A percentile compares a stretch with the other conserved stretches of the same genome.
These are phyloP conservation scores for Heracleum sosnowskyi DNA, from an alignment of 129 eudicot species.

Conservation along the genomic window DNA sequence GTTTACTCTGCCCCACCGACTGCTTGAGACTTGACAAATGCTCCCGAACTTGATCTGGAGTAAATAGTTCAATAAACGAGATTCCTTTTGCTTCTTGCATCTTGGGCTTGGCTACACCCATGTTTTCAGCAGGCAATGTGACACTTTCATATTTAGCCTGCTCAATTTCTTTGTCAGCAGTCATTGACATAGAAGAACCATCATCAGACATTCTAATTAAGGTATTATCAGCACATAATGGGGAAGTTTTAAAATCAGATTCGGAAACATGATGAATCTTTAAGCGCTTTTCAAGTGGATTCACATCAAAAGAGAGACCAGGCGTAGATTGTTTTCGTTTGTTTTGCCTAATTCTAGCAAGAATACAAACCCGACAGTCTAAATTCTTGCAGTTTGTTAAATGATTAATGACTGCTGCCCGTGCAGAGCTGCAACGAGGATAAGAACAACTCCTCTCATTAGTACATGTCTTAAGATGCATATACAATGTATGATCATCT, in stretches of 20 bases:
- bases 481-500: slow-evolving; percentile 33
- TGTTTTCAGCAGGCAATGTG: slow-evolving; percentile 27
- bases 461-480: slow-evolving; percentile 48
- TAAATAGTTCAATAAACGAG: slow-evolving; percentile 75
- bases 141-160: slow-evolving; percentile 39
- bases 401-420: slow-evolving; percentile 22
- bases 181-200: slow-evolving; percentile 14
- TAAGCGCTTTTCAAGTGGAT: slow-evolving; percentile 50
- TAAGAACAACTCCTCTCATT: slow-evolving; percentile 26
- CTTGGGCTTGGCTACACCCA: slow-evolving; percentile 53
- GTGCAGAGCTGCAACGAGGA: slow-evolving; percentile 47
- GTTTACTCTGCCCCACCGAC: slow-evolving; percentile 77
- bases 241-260: too few species aligned
- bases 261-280: slow-evolving; percentile 50
- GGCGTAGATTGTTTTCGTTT: slow-evolving; percentile 29
- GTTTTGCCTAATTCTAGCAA: slow-evolving; percentile 37
- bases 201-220: slow-evolving; percentile 22
- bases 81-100: slow-evolving; percentile 78
- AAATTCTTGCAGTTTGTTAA: slow-evolving; percentile 36
- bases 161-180: slow-evolving; percentile 38
- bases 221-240: slow-evolving; percentile 21
- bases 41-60: slow-evolving; percentile 84
- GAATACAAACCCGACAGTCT: slow-evolving; percentile 64
- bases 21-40: slow-evolving; percentile 77
- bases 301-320: slow-evolving; percentile 27